phyloP scores from a whole-genome alignment of 768 basidiomycete genomes.

The Cystobasidium onofrii region DNA sequence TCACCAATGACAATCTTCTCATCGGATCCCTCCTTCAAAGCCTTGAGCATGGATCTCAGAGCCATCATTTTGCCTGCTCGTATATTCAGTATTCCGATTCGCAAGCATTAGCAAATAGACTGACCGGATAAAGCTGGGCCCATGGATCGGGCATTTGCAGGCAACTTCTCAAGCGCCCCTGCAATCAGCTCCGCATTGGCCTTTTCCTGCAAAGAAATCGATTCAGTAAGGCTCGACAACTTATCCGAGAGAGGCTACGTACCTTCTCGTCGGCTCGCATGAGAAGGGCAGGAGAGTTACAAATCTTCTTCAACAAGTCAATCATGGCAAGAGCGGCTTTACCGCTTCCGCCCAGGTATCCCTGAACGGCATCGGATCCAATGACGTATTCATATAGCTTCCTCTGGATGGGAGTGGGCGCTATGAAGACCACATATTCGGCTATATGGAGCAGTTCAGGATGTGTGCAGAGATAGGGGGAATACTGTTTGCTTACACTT shows the following conservation, averaged over 20 bases:
- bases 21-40: conserved; percentile 59
- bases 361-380: conserved; percentile 58
- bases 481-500: conserved; percentile 56
- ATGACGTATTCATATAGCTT: conserved; percentile 70
- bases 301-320: conserved; percentile 73
- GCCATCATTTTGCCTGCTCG: conserved; percentile 64
- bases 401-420: conserved; percentile 73
- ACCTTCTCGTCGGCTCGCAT: conserved; percentile 44
- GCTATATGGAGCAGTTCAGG: conserved; percentile 50
- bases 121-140: conserved; percentile 74
- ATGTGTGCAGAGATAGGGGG: background rate
- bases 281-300: conserved; percentile 76
- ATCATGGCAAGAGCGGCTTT: conserved; percentile 68
- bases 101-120: conserved; percentile 31
- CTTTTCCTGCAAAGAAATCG: background rate
- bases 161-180: conserved; percentile 42
- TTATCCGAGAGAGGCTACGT: background rate
- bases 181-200: conserved; percentile 30
- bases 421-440: conserved; percentile 96
- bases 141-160: conserved; percentile 36
- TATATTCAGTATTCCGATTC: background rate
- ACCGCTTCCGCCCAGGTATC: conserved; percentile 64
- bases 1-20: conserved; percentile 77
- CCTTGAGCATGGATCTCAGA: conserved; percentile 58
- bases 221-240: background rate